phyloP scores from a whole-genome alignment of 2,329 filamentous ascomycete species.

The Didymella pomorum region DNA sequence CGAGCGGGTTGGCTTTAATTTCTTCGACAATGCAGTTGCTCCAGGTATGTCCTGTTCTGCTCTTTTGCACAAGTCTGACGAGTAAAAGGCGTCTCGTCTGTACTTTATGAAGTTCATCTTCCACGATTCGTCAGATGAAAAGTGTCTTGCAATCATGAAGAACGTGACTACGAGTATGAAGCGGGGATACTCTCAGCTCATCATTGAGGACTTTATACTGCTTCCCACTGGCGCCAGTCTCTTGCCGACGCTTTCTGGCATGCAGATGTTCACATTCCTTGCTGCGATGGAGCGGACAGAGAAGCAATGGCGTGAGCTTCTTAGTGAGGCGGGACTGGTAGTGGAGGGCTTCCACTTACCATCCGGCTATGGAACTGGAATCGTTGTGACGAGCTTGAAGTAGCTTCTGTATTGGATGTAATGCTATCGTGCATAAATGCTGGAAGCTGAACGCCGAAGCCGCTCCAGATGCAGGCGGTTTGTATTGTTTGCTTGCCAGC shows the following conservation, averaged over 20 bases:
- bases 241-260: conserved; percentile 13
- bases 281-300: conserved; percentile 13
- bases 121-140: conserved; percentile 16
- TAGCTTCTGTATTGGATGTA: not conserved
- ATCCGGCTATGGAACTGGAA: not conserved
- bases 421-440: not conserved
- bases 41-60: not conserved
- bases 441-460: not conserved
- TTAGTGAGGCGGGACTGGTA: conserved; percentile 4
- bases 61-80: not conserved
- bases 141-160: conserved; percentile 17
- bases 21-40: conserved; percentile 30
- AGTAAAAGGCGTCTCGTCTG: conserved; percentile 5
- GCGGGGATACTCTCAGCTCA: conserved; percentile 16
- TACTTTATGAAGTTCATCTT: conserved; percentile 22
- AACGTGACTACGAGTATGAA: conserved; percentile 21
- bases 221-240: conserved; percentile 3
- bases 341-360: not conserved
- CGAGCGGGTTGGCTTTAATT: conserved; percentile 28
- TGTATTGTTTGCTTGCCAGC: not conserved
- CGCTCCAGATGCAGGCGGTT: not conserved
- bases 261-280: conserved; percentile 16
- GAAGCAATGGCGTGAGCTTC: conserved; percentile 8
- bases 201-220: conserved; percentile 21
- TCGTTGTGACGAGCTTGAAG: not conserved